Base-by-base conservation (phyloP, 1,284 basidiomycete species). In the Puccinia hordei region DNA sequence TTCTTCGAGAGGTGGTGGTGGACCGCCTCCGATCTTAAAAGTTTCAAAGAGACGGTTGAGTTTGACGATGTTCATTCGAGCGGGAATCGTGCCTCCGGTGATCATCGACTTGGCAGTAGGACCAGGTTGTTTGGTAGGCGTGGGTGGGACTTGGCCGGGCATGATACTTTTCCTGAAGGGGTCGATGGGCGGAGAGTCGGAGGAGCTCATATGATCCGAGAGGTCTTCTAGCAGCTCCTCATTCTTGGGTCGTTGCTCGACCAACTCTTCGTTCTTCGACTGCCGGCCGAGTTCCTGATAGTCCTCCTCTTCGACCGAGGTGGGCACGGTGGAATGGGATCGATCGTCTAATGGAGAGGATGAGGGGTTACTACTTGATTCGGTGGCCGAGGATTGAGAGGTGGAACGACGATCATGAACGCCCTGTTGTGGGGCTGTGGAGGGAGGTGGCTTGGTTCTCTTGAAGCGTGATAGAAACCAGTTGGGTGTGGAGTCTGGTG, bases 121-220 rank as follows among this genome's bases (percentile, higher is more conserved):
- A 33, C 27, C 1, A 9, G 57, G 27, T 15, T 33, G n/a, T 33
- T 59, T 59, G 57, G 57, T 59, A 4, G 57, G 57, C 4, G 57
- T 59, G 10, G 57, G 57, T 1, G 57, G 57, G 57, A 59, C 57
- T 12, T 59, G 57, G 27, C 57, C 57, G 57, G 57, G 57, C 27
- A 59, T n/a, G 8, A 59, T 33, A 27, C 27, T 33, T 12, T 59
- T 59, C 12, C 57, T 27, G 30, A 59, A 59, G 27, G 57, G 57
- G 30, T 59, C 57, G 57, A 59, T 17, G 30, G 57, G 24, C 1
- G 57, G 57, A 2, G 57, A 59, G 30, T 59, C 30, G 55, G 27
- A 57, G 24, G 27, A 59, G 57, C 9, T 59, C 57, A 33, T 4
- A 9, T 30, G 24, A 4, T 59, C 57, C 10, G 27, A 15, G 27